A percentile compares a stretch with the other conserved stretches of the same genome.
phyloP scores from a whole-genome alignment of 495 filamentous ascomycete genomes.

The Thozetella sp. region DNA sequence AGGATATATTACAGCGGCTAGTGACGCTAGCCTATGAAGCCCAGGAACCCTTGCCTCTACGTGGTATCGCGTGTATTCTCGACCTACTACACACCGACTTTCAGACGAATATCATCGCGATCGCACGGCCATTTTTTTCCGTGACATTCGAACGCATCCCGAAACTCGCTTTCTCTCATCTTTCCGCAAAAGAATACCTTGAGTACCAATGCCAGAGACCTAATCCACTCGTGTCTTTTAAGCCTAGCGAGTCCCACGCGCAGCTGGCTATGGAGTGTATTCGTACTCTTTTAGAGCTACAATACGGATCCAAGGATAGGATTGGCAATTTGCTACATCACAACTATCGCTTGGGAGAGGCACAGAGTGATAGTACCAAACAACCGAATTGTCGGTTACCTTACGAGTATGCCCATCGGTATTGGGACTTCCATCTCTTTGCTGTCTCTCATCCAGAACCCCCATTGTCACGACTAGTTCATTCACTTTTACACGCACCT shows the following conservation, averaged over 20 bases:
- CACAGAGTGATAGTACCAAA: no score
- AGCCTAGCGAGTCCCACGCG: background rate
- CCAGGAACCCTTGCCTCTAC: background rate
- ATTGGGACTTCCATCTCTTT: background rate
- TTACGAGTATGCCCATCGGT: background rate
- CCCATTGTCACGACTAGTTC: background rate
- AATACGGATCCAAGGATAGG: background rate
- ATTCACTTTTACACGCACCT: background rate
- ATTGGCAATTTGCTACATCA: background rate
- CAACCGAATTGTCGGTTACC: no score
- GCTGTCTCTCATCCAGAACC: background rate
- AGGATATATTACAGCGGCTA: background rate
- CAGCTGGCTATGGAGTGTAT: background rate
- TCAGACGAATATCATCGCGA: background rate
- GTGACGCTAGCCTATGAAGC: background rate
- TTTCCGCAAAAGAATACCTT: background rate
- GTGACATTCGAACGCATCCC: background rate
- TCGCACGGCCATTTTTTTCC: background rate
- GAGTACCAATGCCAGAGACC: background rate
- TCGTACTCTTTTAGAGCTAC: background rate
- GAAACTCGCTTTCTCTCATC: background rate
- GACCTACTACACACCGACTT: background rate
- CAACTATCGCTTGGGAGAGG: background rate
- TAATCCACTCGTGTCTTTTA: background rate
- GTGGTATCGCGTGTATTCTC: background rate